phyloP scores from a whole-genome alignment of 2,329 filamentous ascomycete species.

The Aspergillus transmontanensis region DNA sequence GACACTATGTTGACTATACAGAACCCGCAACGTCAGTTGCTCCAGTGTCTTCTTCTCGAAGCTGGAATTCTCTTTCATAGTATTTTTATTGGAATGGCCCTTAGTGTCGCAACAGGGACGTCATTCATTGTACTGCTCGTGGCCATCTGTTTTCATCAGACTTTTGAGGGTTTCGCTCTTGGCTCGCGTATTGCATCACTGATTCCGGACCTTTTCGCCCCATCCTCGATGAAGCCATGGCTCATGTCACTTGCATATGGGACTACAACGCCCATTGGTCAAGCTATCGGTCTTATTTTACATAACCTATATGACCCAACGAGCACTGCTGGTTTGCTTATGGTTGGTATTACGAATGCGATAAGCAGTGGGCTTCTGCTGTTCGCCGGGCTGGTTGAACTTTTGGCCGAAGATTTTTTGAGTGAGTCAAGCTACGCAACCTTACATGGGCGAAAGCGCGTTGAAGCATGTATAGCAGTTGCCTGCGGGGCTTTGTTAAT shows the following conservation, averaged over 20 bases:
- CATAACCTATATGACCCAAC: conserved; percentile 80
- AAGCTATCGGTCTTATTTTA: conserved; percentile 77
- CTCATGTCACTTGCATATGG: conserved; percentile 66
- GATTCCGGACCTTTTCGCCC: conserved; percentile 65
- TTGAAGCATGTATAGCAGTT: conserved; percentile 65
- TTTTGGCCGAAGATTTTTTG: conserved; percentile 81
- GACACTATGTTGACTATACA: conserved; percentile 40
- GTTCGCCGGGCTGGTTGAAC: conserved; percentile 81
- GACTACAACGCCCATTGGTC: conserved; percentile 76
- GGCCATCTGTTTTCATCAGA: conserved; percentile 82
- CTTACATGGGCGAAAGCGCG: conserved; percentile 58
- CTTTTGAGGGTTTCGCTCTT: conserved; percentile 84
- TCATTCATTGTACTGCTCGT: conserved; percentile 78
- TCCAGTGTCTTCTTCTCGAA: conserved; percentile 79
- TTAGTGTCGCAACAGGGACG: conserved; percentile 77
- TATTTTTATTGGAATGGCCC: conserved; percentile 84
- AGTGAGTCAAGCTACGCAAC: conserved; percentile 66
- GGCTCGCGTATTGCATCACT: conserved; percentile 83
- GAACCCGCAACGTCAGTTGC: conserved; percentile 67
- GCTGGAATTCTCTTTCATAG: conserved; percentile 84
- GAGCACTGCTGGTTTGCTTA: conserved; percentile 73
- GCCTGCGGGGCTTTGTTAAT: conserved; percentile 63
- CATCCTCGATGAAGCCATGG: conserved; percentile 73
- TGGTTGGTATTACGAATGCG: conserved; percentile 87
- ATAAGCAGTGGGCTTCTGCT: conserved; percentile 78